phyloP scores from a whole-genome alignment of 768 basidiomycete genomes.

The Mycena maculata region DNA sequence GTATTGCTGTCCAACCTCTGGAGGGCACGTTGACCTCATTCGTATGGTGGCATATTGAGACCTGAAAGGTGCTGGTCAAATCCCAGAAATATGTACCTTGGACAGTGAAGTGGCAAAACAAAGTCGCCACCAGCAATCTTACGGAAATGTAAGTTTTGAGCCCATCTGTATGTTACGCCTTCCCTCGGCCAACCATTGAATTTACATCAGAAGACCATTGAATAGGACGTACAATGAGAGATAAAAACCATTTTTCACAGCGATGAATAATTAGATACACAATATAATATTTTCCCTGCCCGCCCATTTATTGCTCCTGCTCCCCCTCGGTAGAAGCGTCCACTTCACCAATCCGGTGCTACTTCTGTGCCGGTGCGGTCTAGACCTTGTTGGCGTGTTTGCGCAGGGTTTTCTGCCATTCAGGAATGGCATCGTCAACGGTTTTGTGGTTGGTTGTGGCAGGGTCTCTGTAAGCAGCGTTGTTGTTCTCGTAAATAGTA shows the following conservation, averaged over 20 bases:
- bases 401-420: background rate
- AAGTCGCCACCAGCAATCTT: too few species aligned
- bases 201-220: too few species aligned
- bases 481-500: background rate
- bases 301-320: background rate
- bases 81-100: background rate
- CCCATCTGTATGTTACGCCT: too few species aligned
- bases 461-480: background rate
- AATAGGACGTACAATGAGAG: too few species aligned
- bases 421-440: background rate
- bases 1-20: background rate
- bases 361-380: background rate
- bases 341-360: background rate
- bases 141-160: too few species aligned
- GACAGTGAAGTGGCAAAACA: background rate
- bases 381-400: background rate
- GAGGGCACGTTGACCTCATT: background rate
- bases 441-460: background rate
- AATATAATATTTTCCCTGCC: background rate
- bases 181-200: too few species aligned
- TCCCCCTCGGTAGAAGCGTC: background rate
- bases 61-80: background rate
- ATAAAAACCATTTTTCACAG: too few species aligned
- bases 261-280: background rate
- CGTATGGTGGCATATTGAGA: background rate